A percentile compares a stretch with the other conserved stretches of the same genome.
Evolutionary conservation across 352 stramenopile genomes (phyloP).

Genomic region (Elongisporangium anandrum): DNA sequence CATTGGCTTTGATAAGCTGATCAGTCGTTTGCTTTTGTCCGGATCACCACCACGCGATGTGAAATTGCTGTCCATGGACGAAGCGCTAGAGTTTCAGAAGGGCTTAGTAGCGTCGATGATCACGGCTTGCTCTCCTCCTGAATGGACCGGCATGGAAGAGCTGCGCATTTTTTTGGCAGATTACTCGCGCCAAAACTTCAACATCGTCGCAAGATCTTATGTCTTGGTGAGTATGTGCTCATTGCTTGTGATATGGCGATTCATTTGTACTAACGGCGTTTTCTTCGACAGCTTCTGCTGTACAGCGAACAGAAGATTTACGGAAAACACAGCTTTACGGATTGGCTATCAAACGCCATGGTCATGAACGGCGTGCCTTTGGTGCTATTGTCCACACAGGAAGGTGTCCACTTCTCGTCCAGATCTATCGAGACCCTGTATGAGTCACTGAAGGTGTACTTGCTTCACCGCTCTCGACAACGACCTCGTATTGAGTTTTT

Average conservation of each 20-base stretch:
- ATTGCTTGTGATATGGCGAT: neutral
- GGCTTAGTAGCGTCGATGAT: constrained; percentile 54
- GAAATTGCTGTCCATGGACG: constrained; percentile 52
- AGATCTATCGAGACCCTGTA: constrained; percentile 79
- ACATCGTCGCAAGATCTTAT: constrained; percentile 76
- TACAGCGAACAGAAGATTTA: constrained; percentile 87
- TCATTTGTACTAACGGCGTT: no score
- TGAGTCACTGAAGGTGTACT: constrained; percentile 76
- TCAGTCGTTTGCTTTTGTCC: constrained; percentile 67
- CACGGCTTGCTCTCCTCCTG: constrained; percentile 45
- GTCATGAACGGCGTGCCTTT: constrained; percentile 76
- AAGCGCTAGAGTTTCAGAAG: constrained; percentile 40
- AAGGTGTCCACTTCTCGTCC: constrained; percentile 73
- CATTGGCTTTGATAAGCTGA: constrained; percentile 69
- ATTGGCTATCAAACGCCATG: constrained; percentile 81
- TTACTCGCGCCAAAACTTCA: constrained; percentile 64
- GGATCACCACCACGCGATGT: constrained; percentile 70
- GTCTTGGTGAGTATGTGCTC: constrained; percentile 48
- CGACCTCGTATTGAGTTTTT: constrained; percentile 75
- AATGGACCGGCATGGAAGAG: constrained; percentile 80
- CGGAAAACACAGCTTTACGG: constrained; percentile 78
- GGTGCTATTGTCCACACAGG: constrained; percentile 79
- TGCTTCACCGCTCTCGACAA: constrained; percentile 81
- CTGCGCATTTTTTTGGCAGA: constrained; percentile 71
- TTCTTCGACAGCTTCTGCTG: constrained; percentile 58